A percentile compares a stretch with the other conserved stretches of the same genome.
These are phyloP conservation scores for Boletus edulis DNA, from an alignment of 768 basidiomycete species.

Conservation along the genomic window DNA sequence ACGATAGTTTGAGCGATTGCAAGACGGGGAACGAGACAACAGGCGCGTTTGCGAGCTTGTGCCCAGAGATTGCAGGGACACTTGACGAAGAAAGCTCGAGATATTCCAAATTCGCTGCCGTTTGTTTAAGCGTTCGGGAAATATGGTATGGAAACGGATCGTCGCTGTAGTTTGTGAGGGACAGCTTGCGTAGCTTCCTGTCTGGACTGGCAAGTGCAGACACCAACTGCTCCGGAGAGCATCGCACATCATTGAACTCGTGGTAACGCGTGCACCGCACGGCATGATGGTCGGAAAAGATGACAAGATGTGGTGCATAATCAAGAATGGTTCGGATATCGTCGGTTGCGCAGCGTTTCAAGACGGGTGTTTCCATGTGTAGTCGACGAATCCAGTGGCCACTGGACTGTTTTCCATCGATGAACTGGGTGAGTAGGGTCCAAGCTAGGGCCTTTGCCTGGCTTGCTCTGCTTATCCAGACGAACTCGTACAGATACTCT, in stretches of 20 bases:
- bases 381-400: slow-evolving; percentile 59
- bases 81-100: slow-evolving; percentile 64
- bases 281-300: slow-evolving; percentile 64
- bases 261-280: slow-evolving; percentile 55
- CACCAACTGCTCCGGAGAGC: slow-evolving; percentile 57
- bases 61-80: slow-evolving; percentile 39
- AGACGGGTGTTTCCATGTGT: slow-evolving; percentile 64
- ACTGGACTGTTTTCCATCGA: slow-evolving; percentile 35
- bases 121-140: slow-evolving; percentile 49
- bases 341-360: slow-evolving; percentile 63
- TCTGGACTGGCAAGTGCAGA: slow-evolving; percentile 55
- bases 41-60: slow-evolving; percentile 17
- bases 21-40: slow-evolving; percentile 54
- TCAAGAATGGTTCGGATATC: slow-evolving; percentile 71
- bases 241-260: slow-evolving; percentile 41
- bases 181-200: slow-evolving; percentile 53
- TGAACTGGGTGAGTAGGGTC: slow-evolving; percentile 42
- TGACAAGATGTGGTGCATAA: slow-evolving; percentile 54
- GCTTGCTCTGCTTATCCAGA: slow-evolving; percentile 61
- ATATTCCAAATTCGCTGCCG: slow-evolving; percentile 57
- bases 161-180: slow-evolving; percentile 75
- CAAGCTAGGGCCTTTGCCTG: slow-evolving; percentile 48
- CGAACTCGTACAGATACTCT: slow-evolving; percentile 60
- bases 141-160: slow-evolving; percentile 53
- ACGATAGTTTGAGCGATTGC: slow-evolving; percentile 64